Conservation (phyloP, 2,329 filamentous ascomycete genomes). For the Paraphoma chrysanthemicola region DNA sequence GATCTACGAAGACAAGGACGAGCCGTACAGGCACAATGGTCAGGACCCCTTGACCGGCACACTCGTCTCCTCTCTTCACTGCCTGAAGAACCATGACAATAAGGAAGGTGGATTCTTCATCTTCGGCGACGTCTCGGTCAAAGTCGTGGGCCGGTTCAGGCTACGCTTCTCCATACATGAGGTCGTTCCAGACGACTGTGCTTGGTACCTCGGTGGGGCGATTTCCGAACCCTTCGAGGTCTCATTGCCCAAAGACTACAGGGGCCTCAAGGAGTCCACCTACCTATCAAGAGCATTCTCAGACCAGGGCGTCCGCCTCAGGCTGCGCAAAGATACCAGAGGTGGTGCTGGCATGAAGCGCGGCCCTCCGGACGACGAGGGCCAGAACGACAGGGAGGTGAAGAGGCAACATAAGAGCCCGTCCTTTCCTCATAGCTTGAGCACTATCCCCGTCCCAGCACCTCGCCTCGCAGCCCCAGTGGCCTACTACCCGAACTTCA, state of each 20-base stretch:
- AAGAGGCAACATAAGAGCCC: neutral
- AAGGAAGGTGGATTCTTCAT: slow-evolving; percentile 85
- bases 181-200: neutral
- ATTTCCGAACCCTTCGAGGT: slow-evolving; percentile 73
- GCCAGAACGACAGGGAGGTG: neutral
- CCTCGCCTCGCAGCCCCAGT: no score
- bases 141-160: slow-evolving; percentile 73
- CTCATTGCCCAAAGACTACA: slow-evolving; percentile 70
- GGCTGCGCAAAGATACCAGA: slow-evolving; percentile 77
- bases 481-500: no score
- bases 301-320: slow-evolving; percentile 83
- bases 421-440: neutral
- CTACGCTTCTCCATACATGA: slow-evolving; percentile 79
- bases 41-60: slow-evolving; percentile 69
- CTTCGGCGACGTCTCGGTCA: slow-evolving; percentile 86
- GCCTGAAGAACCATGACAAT: slow-evolving; percentile 79
- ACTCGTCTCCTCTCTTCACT: slow-evolving; percentile 80
- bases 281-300: slow-evolving; percentile 81
- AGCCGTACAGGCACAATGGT: slow-evolving; percentile 50
- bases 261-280: slow-evolving; percentile 82
- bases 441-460: neutral
- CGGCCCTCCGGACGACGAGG: neutral
- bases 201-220: slow-evolving; percentile 56
- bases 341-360: slow-evolving; percentile 29
- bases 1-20: slow-evolving; percentile 56